Base-by-base conservation (phyloP, 192 early-diverging fungal genomes). In the Coemansia asiatica region DNA sequence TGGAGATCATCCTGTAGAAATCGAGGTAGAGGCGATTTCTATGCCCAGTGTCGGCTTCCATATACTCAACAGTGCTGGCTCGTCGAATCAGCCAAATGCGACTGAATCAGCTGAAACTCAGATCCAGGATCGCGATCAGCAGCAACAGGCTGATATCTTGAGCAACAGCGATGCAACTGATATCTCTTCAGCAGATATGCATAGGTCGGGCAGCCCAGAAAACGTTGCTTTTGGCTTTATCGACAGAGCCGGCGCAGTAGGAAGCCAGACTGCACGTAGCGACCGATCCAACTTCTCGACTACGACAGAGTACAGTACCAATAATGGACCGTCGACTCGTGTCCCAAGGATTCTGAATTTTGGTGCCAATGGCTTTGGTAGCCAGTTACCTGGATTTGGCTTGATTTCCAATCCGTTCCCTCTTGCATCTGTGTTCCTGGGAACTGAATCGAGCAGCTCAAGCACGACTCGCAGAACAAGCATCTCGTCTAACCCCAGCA, bases 291-390 rank as follows among this genome's bases (percentile, higher is more conserved):
- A 67, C 36, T 12, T 49, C 21, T 79, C 76, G 18, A 79, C 71
- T 9, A 70, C 76, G 1, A 79, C 76, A 4, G 76, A 79, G 46
- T 67, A 79, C 56, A 69, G 76, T 61, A 64, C 54, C n/a, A 58
- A 51, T n/a, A 35, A 35, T 18, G 56, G 33, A 6, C 56, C 15
- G n/a, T 38, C 56, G 4, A 6, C 56, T 6, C 56, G 19, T 26
- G 4, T 58, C 15, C 33, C 56, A 21, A 29, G 35, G 9, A 35
- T 58, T n/a, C 35, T 58, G 15, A 18, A 29, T 6, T 38, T 58
- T 12, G 29, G 29, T 18, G 23, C 55, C 35, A 22, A 6, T 29
- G 29, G 29, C 16, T 6, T 35, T 58, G 33, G n/a, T 7, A 22
- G 56, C 6, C 29, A 58, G 29, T 1, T 25, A 3, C n/a, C 28